Evolutionary conservation across 164 flowering plant species (phyloP).

Genomic region (Aristolochia californica): DNA sequence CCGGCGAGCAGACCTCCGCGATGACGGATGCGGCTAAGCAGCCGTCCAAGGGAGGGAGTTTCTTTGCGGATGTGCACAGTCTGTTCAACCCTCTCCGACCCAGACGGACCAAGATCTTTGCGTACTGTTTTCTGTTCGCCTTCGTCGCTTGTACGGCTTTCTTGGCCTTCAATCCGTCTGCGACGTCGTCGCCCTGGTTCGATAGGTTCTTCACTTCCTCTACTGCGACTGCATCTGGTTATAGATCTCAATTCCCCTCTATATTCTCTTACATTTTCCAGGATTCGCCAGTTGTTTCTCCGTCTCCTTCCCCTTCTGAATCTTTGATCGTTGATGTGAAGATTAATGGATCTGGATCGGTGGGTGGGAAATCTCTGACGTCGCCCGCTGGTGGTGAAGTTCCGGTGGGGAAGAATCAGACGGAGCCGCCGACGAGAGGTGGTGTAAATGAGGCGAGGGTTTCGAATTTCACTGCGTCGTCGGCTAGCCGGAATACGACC

Average conservation of each 20-base stretch:
- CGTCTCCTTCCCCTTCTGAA: not conserved
- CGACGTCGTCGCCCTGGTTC: conserved; percentile 49
- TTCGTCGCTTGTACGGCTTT: conserved; percentile 56
- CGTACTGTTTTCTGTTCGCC: conserved; percentile 44
- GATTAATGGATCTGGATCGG: no score
- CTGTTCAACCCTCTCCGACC: conserved; percentile 29
- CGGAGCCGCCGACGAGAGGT: not conserved
- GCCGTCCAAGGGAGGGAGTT: conserved; percentile 16
- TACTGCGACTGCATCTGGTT: conserved; percentile 8
- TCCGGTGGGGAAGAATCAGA: not conserved
- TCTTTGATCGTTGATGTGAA: not conserved
- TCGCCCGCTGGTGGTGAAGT: not conserved
- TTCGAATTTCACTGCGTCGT: conserved; percentile 35
- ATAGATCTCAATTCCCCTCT: conserved; percentile 41
- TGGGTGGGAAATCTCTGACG: no score
- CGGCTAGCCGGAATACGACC: conserved; percentile 9
- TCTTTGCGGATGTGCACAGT: conserved; percentile 36
- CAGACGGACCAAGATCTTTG: conserved; percentile 34
- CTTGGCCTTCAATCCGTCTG: conserved; percentile 53
- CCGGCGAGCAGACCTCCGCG: conserved; percentile 3
- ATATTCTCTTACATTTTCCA: conserved; percentile 48
- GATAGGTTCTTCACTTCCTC: conserved; percentile 30
- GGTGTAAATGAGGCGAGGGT: not conserved
- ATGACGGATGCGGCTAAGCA: conserved; percentile 61
- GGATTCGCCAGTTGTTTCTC: conserved; percentile 14